Evolutionary conservation across 345 rosid genomes (phyloP), one percentile per base, ranked within the genome.

Genomic region (Sisymbrium altissimum): DNA sequence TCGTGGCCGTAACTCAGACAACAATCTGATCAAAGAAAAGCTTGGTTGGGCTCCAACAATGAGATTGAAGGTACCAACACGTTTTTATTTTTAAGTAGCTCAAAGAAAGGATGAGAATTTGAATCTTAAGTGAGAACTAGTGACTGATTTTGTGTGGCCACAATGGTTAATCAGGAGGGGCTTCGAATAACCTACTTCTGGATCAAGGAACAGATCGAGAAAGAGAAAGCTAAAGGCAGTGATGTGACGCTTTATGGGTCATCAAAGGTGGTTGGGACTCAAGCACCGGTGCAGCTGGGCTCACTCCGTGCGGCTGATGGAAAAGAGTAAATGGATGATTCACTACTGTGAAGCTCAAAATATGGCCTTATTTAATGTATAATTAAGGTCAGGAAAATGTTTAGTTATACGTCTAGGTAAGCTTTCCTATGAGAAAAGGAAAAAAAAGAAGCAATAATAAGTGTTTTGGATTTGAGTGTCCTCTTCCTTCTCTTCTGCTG

Each of bases 31-130:
- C 52, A 96, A 86, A 77, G 98, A 96, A 84, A 96, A 89, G 83
- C 99, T 96, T 46, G 99, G 98, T 32, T 96, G 99, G 99, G 94
- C 98, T 68, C 99, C 99, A 61, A 79, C 91, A 10, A 96, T 96
- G 99, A 92, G 63, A 83, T 70, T 95, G 85, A 90, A 86, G 98
- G 98, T 92, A 87, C 68, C 44, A 17, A 63, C 23, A 18, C 30
- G 19, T 52, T 30, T 6, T 40, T 41, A 15, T 13, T 41, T n/a
- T 27, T 7, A 15, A 27, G 27, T 40, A 18, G 35, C 32, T 68
- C 19, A 49, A 21, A 44, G 46, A 44, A 39, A 8, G 21, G 36
- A 48, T n/a, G 38, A 36, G 19, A 27, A 17, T 12, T 36, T 25
- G 9, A 43, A 49, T 21, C 1, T 57, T 3, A 18, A 14, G 17